Percentiles rank a stretch among this genome's conserved stretches.
Conservation (phyloP, 2,329 filamentous ascomycete genomes). For the Aspergillus sp. region DNA sequence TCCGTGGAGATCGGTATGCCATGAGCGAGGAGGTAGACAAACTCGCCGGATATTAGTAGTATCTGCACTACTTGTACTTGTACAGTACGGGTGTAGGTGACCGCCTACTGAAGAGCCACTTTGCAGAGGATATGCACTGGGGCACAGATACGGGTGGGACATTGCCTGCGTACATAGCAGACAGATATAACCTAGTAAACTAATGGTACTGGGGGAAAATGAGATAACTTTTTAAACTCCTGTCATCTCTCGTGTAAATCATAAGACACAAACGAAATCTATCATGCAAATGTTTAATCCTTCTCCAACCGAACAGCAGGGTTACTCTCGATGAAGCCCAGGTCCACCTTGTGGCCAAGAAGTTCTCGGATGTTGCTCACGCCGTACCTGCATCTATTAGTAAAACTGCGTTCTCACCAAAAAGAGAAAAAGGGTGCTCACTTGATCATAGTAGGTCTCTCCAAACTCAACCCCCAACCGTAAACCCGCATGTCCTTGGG, state of each 20-base stretch:
- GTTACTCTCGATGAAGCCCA: slow-evolving; percentile 86
- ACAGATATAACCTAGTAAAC: not conserved
- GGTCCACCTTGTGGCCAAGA: slow-evolving; percentile 89
- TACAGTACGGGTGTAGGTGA: not conserved
- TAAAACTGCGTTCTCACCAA: slow-evolving; percentile 4
- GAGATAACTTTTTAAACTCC: not conserved
- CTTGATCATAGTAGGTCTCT: slow-evolving; percentile 97
- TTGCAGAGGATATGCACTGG: slow-evolving; percentile 51
- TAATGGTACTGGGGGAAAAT: not conserved
- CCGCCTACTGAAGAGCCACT: slow-evolving; percentile 59
- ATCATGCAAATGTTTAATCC: slow-evolving; percentile 46
- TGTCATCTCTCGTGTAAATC: slow-evolving; percentile 1
- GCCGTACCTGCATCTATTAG: slow-evolving; percentile 45
- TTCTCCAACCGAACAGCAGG: slow-evolving; percentile 85
- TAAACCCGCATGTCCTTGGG: slow-evolving; percentile 89
- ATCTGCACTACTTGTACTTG: slow-evolving; percentile 2
- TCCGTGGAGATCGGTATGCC: not conserved
- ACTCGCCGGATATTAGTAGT: not conserved
- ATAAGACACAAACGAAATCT: slow-evolving; percentile 13
- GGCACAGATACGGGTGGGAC: slow-evolving; percentile 65
- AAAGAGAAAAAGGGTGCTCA: slow-evolving; percentile 40
- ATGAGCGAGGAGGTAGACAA: slow-evolving; percentile 13
- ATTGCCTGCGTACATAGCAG: slow-evolving; percentile 23
- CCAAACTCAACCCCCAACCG: slow-evolving; percentile 84
- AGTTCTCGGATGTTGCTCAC: slow-evolving; percentile 88